Evolutionary conservation across 2,329 filamentous ascomycete genomes (phyloP).

Genomic region (Tolypocladium paradoxum): DNA sequence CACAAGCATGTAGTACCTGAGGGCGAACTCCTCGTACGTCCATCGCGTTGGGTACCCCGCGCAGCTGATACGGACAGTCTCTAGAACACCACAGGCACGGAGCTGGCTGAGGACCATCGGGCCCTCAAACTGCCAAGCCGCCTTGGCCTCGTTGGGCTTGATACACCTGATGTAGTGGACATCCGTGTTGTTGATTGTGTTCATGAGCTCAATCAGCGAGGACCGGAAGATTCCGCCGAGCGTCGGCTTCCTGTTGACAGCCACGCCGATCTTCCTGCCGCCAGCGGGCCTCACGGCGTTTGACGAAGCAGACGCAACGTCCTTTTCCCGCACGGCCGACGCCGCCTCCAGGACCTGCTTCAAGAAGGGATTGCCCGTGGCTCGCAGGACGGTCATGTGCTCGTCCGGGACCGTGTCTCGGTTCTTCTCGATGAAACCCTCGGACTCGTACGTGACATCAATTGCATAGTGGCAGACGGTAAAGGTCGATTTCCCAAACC

Average conservation of each 20-base stretch:
- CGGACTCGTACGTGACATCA: slow-evolving; percentile 96
- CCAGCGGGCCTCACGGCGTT: slow-evolving; percentile 69
- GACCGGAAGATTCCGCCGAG: slow-evolving; percentile 98
- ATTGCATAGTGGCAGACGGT: slow-evolving; percentile 98
- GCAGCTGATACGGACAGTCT: slow-evolving; percentile 95
- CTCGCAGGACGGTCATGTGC: slow-evolving; percentile 84
- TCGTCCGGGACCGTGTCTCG: slow-evolving; percentile 97
- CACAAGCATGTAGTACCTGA: slow-evolving; percentile 97
- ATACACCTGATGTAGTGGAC: slow-evolving; percentile 99
- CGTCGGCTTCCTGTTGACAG: slow-evolving; percentile 91
- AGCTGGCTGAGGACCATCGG: slow-evolving; percentile 98
- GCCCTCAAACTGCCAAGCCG: slow-evolving; percentile 94
- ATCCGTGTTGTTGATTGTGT: slow-evolving; percentile 94
- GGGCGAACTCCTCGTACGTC: slow-evolving; percentile 97
- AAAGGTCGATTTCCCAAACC: slow-evolving; percentile 94
- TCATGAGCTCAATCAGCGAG: slow-evolving; percentile 94
- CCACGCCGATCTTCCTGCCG: slow-evolving; percentile 80
- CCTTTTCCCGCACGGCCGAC: slow-evolving; percentile 80
- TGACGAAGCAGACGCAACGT: slow-evolving; percentile 52
- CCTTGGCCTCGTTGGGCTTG: slow-evolving; percentile 96
- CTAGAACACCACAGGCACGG: slow-evolving; percentile 94
- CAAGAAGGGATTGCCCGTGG: slow-evolving; percentile 77
- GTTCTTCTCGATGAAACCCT: slow-evolving; percentile 99
- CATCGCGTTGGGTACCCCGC: slow-evolving; percentile 95
- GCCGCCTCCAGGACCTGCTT: slow-evolving; percentile 77